Percentiles rank a stretch among this genome's conserved stretches.
phyloP scores from a whole-genome alignment of 345 rosid genomes.

The Salix arbutifolia region DNA sequence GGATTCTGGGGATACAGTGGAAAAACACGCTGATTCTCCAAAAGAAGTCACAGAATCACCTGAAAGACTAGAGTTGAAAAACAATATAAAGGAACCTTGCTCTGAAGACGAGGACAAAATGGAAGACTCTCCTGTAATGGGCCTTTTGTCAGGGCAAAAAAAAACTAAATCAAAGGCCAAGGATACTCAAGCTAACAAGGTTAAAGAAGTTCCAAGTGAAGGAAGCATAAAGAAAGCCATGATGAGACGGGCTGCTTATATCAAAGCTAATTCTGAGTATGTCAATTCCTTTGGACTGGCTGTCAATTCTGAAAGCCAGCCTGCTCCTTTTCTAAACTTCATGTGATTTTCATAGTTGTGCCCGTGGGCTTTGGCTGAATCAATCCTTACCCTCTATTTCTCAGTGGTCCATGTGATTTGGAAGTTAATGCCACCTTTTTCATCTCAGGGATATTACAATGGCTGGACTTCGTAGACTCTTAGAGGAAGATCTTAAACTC shows the following conservation, averaged over 20 bases:
- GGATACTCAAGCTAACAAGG: slow-evolving; percentile 30
- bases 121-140: slow-evolving; percentile 77
- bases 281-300: slow-evolving; percentile 7
- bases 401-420: neutral
- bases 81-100: slow-evolving; percentile 31
- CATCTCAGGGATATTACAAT: slow-evolving; percentile 57
- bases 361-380: neutral
- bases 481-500: slow-evolving; percentile 81
- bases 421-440: slow-evolving; percentile 10
- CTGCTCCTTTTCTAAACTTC: neutral
- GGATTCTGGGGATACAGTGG: slow-evolving; percentile 37
- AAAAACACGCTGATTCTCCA: slow-evolving; percentile 25
- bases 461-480: slow-evolving; percentile 72
- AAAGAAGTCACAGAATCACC: slow-evolving; percentile 34
- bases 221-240: slow-evolving; percentile 53
- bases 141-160: slow-evolving; percentile 46
- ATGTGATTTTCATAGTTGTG: neutral
- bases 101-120: slow-evolving; percentile 54
- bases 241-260: slow-evolving; percentile 51
- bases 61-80: slow-evolving; percentile 38
- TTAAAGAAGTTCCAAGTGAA: slow-evolving; percentile 41
- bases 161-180: slow-evolving; percentile 31
- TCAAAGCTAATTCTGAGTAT: slow-evolving; percentile 71
- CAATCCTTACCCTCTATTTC: neutral
- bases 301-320: neutral